These are phyloP conservation scores for Pseudocercospora musae DNA, from an alignment of 2,329 filamentous ascomycete species.

Conservation along the genomic window DNA sequence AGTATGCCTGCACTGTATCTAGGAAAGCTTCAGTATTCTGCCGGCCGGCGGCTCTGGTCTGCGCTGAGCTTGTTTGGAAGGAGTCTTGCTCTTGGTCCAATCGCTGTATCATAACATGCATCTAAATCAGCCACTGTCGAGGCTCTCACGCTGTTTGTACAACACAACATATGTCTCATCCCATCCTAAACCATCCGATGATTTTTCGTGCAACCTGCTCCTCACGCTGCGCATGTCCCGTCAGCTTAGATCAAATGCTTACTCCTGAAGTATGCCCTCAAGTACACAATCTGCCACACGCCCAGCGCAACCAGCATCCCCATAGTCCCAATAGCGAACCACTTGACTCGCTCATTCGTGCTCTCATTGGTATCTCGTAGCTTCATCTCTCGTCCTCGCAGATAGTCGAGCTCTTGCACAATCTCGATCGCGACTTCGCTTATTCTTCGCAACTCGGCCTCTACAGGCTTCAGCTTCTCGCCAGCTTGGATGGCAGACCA, in stretches of 20 bases:
- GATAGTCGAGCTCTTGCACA: conserved; percentile 93
- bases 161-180: neutral
- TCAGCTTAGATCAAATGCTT: conserved; percentile 50
- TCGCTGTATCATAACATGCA: neutral
- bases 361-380: conserved; percentile 98
- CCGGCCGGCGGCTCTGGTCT: no score
- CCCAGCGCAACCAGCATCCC: conserved; percentile 84
- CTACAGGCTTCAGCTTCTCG: conserved; percentile 96
- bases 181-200: neutral
- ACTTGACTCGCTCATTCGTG: conserved; percentile 97
- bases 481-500: conserved; percentile 94
- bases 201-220: neutral
- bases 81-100: neutral
- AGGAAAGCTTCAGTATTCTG: no score
- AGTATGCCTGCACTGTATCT: no score
- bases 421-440: conserved; percentile 88
- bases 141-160: neutral
- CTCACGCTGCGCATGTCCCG: neutral
- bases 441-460: conserved; percentile 88
- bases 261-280: conserved; percentile 92
- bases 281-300: conserved; percentile 95
- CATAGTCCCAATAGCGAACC: conserved; percentile 94
- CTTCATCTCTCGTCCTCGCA: conserved; percentile 85
- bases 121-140: neutral
- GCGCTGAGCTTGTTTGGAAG: neutral